These are phyloP conservation scores for Tetragonia tetragonoides DNA, from an alignment of 148 eudicot genomes.

Conservation along the genomic window DNA sequence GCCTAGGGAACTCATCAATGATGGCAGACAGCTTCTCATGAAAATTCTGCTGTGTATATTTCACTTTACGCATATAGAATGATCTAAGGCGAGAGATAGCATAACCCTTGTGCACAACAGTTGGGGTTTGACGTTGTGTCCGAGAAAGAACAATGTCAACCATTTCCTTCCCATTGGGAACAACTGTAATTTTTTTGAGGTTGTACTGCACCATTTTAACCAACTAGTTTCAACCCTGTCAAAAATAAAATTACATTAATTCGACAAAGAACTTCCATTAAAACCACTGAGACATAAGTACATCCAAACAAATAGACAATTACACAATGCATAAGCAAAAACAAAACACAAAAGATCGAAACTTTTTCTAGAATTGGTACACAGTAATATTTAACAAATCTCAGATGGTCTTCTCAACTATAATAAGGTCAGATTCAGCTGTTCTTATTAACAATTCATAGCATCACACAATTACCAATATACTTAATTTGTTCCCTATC, in stretches of 20 bases:
- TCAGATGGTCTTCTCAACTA: too few species aligned
- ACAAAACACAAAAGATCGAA: too few species aligned
- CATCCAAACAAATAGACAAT: too few species aligned
- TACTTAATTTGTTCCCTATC: too few species aligned
- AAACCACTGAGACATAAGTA: not conserved
- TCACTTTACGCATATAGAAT: constrained; percentile 95
- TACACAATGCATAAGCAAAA: too few species aligned
- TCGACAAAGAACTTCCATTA: not conserved
- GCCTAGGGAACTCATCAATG: constrained; percentile 93
- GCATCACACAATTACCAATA: too few species aligned
- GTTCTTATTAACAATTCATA: too few species aligned
- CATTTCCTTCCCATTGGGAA: constrained; percentile 84
- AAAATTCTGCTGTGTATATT: constrained; percentile 74
- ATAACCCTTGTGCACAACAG: constrained; percentile 93
- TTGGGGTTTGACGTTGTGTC: constrained; percentile 86
- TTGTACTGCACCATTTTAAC: constrained; percentile 81
- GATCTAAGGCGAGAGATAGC: constrained; percentile 77
- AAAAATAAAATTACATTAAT: not conserved
- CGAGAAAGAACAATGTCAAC: constrained; percentile 83
- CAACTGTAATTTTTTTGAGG: constrained; percentile 83
- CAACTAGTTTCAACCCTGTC: constrained; percentile 17
- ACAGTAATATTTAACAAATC: too few species aligned
- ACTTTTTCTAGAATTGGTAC: too few species aligned
- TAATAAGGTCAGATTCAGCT: too few species aligned
- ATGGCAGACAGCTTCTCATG: constrained; percentile 88